Percentiles rank a stretch among this genome's conserved stretches.
Conservation (phyloP, 768 basidiomycete genomes). For the Pleurotus cornucopiae region DNA sequence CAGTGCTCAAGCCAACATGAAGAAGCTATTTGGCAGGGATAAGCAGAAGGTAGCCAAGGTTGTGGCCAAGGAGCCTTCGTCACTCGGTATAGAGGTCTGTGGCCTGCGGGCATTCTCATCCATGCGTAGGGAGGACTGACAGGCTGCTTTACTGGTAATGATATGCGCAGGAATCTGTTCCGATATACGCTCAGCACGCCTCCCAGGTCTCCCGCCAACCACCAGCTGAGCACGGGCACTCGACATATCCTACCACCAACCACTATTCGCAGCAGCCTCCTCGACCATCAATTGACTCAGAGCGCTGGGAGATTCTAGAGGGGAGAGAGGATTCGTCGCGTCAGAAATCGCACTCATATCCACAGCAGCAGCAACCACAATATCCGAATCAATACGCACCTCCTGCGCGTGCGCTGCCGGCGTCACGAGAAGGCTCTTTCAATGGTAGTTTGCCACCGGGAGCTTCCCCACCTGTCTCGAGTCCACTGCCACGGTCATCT, state of each 20-base stretch:
- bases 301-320: conserved; percentile 12
- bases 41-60: conserved; percentile 10
- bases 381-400: conserved; percentile 15
- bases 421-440: conserved; percentile 50
- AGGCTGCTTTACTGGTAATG: not conserved
- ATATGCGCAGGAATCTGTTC: not conserved
- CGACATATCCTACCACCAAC: not conserved
- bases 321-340: conserved; percentile 10
- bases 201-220: not conserved
- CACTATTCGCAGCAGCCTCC: not conserved
- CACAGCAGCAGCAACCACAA: conserved; percentile 20
- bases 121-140: not conserved
- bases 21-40: conserved; percentile 12
- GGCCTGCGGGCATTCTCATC: not conserved
- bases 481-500: conserved; percentile 35
- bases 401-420: conserved; percentile 22
- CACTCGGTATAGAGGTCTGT: conserved; percentile 9
- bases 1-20: not conserved
- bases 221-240: conserved; percentile 3
- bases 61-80: conserved; percentile 5
- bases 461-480: conserved; percentile 36
- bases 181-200: conserved; percentile 6
- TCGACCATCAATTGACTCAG: conserved; percentile 12
- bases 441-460: conserved; percentile 38
- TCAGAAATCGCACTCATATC: conserved; percentile 19